These are phyloP conservation scores for Monilinia polystroma DNA, from an alignment of 2,329 filamentous ascomycete genomes.

Conservation along the genomic window DNA sequence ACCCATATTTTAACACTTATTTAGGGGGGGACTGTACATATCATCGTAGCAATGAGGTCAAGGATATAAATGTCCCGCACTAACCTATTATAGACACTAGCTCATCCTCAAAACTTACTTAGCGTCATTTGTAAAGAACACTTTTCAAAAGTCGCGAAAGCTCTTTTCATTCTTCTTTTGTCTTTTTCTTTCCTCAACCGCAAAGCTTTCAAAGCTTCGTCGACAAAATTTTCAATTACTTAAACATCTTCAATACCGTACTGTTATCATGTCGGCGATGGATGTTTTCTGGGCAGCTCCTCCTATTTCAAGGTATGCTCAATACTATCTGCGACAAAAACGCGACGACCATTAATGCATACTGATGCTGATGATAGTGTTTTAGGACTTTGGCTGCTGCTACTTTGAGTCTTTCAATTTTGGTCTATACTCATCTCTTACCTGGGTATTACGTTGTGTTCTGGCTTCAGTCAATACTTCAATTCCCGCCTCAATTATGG, in stretches of 20 bases:
- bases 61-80: conserved; percentile 11
- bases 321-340: conserved; percentile 21
- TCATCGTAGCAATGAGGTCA: conserved; percentile 1
- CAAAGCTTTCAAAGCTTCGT: conserved; percentile 29
- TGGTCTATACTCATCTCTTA: conserved; percentile 56
- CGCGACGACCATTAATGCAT: conserved; percentile 37
- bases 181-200: not conserved
- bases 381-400: conserved; percentile 63
- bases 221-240: conserved; percentile 21
- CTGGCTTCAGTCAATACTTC: conserved; percentile 49
- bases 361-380: conserved; percentile 48
- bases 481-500: conserved; percentile 47
- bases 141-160: conserved; percentile 16
- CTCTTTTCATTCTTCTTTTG: not conserved
- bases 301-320: conserved; percentile 63
- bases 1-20: too few species aligned
- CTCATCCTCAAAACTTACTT: conserved; percentile 6
- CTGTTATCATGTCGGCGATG: conserved; percentile 45
- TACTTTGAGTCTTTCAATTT: conserved; percentile 57
- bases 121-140: conserved; percentile 22
- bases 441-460: conserved; percentile 52
- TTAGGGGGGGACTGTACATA: not conserved
- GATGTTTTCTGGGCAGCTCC: conserved; percentile 65
- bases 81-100: conserved; percentile 16
- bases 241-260: conserved; percentile 14